These are phyloP conservation scores for Spiraea crenata DNA, from an alignment of 331 rosid genomes.

Conservation along the genomic window DNA sequence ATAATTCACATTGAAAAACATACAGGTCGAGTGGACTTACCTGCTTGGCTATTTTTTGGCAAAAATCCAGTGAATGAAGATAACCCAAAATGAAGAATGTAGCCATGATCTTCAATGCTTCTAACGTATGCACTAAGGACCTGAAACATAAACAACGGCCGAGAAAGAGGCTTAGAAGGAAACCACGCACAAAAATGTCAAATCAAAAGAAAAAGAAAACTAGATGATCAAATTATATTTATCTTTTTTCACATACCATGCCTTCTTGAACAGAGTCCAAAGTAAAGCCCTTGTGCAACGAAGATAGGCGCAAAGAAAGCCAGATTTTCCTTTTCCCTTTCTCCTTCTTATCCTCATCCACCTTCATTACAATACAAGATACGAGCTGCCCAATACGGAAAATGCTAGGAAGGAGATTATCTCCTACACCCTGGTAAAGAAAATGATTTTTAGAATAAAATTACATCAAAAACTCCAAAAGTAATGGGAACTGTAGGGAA, in stretches of 20 bases:
- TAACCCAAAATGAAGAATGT: slow-evolving; percentile 91
- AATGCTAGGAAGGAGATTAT: slow-evolving; percentile 49
- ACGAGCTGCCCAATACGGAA: slow-evolving; percentile 79
- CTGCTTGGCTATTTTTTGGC: slow-evolving; percentile 53
- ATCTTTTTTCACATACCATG: slow-evolving; percentile 56
- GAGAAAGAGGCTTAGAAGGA: neutral
- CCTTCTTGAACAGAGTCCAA: slow-evolving; percentile 85
- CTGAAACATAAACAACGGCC: slow-evolving; percentile 37
- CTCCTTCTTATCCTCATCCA: slow-evolving; percentile 81
- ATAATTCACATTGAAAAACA: neutral
- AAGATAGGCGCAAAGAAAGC: slow-evolving; percentile 89
- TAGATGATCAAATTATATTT: slow-evolving; percentile 14
- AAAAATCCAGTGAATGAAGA: slow-evolving; percentile 79
- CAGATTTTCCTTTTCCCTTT: slow-evolving; percentile 77
- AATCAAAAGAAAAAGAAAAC: neutral
- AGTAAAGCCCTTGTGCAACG: slow-evolving; percentile 66
- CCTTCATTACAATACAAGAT: slow-evolving; percentile 68
- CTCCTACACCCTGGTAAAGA: slow-evolving; percentile 50
- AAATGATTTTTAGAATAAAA: slow-evolving; percentile 1
- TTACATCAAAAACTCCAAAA: neutral
- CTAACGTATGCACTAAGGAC: slow-evolving; percentile 79
- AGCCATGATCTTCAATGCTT: slow-evolving; percentile 97
- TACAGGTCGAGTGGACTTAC: slow-evolving; percentile 32
- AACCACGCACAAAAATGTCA: slow-evolving; percentile 1
- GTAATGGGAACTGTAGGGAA: neutral